These are phyloP conservation scores for Fusarium virguliforme DNA, from an alignment of 2,329 filamentous ascomycete genomes.

Conservation along the genomic window DNA sequence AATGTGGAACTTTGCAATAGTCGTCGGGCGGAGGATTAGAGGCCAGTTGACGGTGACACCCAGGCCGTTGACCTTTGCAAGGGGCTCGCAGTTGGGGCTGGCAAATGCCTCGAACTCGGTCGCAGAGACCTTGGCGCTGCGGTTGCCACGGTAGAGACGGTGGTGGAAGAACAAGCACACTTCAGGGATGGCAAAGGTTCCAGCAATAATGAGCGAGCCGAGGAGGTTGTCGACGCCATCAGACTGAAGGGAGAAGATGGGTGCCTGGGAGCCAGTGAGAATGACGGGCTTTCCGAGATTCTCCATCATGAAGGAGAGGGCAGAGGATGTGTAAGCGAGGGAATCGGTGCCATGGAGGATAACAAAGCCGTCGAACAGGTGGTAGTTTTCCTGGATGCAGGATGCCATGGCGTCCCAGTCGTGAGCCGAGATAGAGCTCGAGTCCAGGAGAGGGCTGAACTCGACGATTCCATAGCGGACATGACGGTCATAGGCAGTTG, in stretches of 20 bases:
- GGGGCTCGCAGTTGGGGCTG: constrained; percentile 86
- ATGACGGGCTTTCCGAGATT: constrained; percentile 94
- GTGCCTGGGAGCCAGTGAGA: constrained; percentile 85
- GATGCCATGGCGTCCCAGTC: constrained; percentile 90
- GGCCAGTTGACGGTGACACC: constrained; percentile 88
- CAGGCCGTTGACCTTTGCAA: constrained; percentile 86
- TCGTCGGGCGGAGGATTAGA: constrained; percentile 80
- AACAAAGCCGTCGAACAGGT: constrained; percentile 90
- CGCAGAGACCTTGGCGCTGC: constrained; percentile 89
- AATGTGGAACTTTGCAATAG: constrained; percentile 81
- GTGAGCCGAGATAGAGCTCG: constrained; percentile 87
- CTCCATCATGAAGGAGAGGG: constrained; percentile 92
- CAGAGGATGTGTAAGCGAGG: constrained; percentile 89
- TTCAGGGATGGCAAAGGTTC: constrained; percentile 93
- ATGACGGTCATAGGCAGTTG: constrained; percentile 84
- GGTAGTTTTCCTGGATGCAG: constrained; percentile 88
- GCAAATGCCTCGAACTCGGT: constrained; percentile 90
- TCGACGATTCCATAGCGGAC: constrained; percentile 89
- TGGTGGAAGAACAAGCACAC: constrained; percentile 96
- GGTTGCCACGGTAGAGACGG: constrained; percentile 89
- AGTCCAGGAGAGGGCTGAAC: constrained; percentile 88
- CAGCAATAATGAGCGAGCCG: constrained; percentile 89
- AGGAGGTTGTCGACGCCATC: constrained; percentile 94
- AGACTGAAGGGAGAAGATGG: constrained; percentile 91
- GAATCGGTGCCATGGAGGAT: constrained; percentile 94